phyloP scores from a whole-genome alignment of 768 basidiomycete species.

The Amanita exitialis region DNA sequence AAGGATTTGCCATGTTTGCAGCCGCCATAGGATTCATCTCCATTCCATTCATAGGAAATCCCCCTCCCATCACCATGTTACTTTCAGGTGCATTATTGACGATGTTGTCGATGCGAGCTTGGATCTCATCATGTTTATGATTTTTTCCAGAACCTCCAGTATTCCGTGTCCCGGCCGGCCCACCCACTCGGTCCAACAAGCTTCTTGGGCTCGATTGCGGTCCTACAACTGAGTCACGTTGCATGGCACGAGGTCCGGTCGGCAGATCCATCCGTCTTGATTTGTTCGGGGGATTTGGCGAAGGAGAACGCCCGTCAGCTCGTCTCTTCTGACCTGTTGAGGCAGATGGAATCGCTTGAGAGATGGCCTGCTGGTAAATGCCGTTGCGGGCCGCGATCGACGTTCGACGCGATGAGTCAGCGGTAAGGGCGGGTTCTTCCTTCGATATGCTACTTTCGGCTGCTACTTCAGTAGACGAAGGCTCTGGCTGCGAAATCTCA shows the following conservation, averaged over 20 bases:
- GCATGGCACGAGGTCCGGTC: constrained; percentile 82
- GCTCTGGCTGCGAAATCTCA: constrained; percentile 24
- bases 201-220: constrained; percentile 39
- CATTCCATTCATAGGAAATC: constrained; percentile 39
- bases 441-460: constrained; percentile 19
- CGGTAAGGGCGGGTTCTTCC: constrained; percentile 21
- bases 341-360: constrained; percentile 45
- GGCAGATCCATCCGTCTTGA: constrained; percentile 68
- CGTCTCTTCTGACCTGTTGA: constrained; percentile 53
- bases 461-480: constrained; percentile 24
- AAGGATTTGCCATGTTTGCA: constrained; percentile 47
- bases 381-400: constrained; percentile 41
- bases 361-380: constrained; percentile 68
- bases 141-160: constrained; percentile 22
- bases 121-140: constrained; percentile 56
- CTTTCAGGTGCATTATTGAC: constrained; percentile 46
- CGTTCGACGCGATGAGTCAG: constrained; percentile 33
- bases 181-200: constrained; percentile 77
- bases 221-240: constrained; percentile 24
- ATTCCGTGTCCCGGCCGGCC: constrained; percentile 29
- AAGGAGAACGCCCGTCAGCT: constrained; percentile 59
- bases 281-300: constrained; percentile 58
- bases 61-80: constrained; percentile 45
- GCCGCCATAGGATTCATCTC: constrained; percentile 54
- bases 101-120: constrained; percentile 72